Conservation (phyloP, 2,329 filamentous ascomycete species). For the Sporothrix brasiliensis region DNA sequence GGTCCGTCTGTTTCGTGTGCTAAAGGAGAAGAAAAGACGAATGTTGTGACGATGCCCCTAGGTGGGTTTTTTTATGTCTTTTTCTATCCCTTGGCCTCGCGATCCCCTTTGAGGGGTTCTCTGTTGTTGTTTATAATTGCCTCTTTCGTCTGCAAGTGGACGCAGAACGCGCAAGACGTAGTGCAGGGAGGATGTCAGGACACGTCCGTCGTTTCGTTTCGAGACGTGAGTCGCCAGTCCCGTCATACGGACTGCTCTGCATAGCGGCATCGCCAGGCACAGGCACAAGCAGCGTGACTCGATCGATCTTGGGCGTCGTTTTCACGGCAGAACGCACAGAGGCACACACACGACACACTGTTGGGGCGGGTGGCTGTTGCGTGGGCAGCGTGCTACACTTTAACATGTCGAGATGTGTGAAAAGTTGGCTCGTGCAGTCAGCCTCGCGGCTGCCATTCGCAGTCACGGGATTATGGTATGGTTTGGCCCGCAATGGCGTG, state of each 20-base stretch:
- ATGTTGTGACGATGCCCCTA: background rate
- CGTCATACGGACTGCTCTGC: background rate
- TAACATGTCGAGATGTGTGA: conserved; percentile 3
- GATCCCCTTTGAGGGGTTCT: conserved; percentile 2
- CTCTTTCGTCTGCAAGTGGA: conserved; percentile 12
- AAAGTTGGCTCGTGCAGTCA: conserved; percentile 10
- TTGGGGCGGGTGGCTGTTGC: background rate
- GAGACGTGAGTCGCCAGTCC: background rate
- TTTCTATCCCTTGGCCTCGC: conserved; percentile 7
- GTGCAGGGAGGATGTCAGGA: conserved; percentile 6
- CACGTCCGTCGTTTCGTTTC: too few relatives aligned
- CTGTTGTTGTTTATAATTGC: conserved; percentile 28
- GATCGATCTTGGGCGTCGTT: conserved; percentile 25
- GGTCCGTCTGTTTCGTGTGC: too few relatives aligned
- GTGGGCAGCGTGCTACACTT: background rate
- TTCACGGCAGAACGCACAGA: conserved; percentile 14
- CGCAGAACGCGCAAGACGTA: conserved; percentile 11
- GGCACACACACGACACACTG: background rate
- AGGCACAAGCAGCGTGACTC: conserved; percentile 23
- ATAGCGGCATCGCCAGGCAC: background rate
- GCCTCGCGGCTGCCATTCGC: background rate
- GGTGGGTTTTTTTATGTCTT: background rate
- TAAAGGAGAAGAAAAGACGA: background rate
- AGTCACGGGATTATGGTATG: too few relatives aligned
- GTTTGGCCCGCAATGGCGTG: background rate